Base-by-base conservation (phyloP, 441 rosid species). In the Gossypium aridum region DNA sequence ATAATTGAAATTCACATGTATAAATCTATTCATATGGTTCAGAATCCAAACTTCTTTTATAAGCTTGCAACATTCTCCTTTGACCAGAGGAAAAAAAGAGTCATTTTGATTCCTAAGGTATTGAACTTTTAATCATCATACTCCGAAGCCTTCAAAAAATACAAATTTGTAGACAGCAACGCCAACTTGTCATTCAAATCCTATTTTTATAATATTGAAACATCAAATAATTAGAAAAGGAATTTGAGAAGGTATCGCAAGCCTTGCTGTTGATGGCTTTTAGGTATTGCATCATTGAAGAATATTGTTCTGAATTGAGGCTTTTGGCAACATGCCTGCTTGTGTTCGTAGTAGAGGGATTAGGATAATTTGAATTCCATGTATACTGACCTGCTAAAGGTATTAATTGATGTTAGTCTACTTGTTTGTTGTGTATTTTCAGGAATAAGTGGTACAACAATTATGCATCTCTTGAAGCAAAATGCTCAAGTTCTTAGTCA, bases 211-310 rank as follows among this genome's bases (percentile, higher is more conserved):
- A 31, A 16, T 31, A 7, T 63, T 7, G 49, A 34, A 65, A 65
- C 22, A 43, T 43, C 1, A 20, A 45, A 3, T 65, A 13, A 39
- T 39, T 8, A 8, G 19, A 61, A 26, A 34, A 16, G 13, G 26
- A 56, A 17, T 19, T 56, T 56, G 61, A 56, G 61, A 20, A 56
- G 61, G 26, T 20, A 20, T 56, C 6, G 9, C 61, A 56, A 56
- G 14, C 9, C 26, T 7, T 20, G 23, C 7, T 19, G 23, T 19
- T 20, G 61, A 56, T 56, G 26, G 61, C 22, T 20, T 56, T 9
- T 19, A 56, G 26, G 61, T 56, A 81, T 56, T 56, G 61, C 26
- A 56, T 56, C 61, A 56, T 56, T 53, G 22, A 53, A 53, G 20
- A n/a, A 53, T 53, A n/a, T 1, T 16, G 16, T 16, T 14, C 57